These are phyloP conservation scores for Arbutus unedo DNA, from an alignment of 148 eudicot species.

Conservation along the genomic window DNA sequence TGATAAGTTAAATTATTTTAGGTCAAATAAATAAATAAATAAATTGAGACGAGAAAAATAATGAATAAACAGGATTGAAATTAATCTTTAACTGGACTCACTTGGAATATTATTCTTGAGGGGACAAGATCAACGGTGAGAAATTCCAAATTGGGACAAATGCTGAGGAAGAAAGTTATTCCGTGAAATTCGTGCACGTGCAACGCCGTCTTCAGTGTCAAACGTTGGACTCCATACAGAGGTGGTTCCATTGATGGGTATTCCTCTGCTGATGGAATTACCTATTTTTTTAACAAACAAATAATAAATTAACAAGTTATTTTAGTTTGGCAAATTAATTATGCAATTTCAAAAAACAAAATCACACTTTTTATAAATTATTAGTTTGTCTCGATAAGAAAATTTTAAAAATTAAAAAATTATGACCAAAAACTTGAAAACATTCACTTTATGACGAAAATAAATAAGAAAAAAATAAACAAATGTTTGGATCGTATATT, in stretches of 20 bases:
- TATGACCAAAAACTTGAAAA: no score
- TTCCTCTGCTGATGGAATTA: conserved; percentile 19
- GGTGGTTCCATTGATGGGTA: background rate
- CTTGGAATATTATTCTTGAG: conserved; percentile 13
- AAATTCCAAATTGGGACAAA: conserved; percentile 20
- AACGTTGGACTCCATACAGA: background rate
- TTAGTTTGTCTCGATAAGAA: no score
- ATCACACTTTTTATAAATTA: no score
- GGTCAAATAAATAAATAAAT: no score
- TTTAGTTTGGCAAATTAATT: background rate
- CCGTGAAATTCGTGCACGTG: conserved; percentile 26
- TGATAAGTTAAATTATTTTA: no score
- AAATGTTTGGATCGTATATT: no score
- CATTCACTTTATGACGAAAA: no score
- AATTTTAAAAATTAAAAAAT: no score
- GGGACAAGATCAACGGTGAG: conserved; percentile 20
- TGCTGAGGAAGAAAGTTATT: conserved; percentile 23
- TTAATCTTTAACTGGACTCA: background rate
- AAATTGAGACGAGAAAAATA: no score
- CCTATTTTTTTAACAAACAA: conserved; percentile 1
- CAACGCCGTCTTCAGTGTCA: conserved; percentile 26
- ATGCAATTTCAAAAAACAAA: no score
- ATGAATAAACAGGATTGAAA: no score
- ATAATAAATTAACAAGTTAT: background rate
- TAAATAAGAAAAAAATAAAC: no score